Percentiles rank a stretch among this genome's conserved stretches.
Evolutionary conservation across 2,329 filamentous ascomycete species (phyloP).

Genomic region (Diaporthe vexans): DNA sequence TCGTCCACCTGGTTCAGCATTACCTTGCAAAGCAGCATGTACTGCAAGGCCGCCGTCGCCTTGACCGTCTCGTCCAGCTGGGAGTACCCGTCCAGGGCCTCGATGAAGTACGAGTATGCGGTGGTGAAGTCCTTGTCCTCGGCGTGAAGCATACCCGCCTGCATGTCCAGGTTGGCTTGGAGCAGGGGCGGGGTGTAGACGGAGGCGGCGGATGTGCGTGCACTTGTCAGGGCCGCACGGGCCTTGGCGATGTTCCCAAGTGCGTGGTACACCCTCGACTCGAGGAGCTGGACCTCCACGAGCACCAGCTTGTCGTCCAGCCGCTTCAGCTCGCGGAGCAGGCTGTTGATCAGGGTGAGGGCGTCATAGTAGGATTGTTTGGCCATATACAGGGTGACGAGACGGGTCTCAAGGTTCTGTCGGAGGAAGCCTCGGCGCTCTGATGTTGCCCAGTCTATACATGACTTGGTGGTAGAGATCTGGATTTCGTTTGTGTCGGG

Average conservation of each 20-base stretch:
- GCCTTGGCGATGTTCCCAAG: constrained; percentile 97
- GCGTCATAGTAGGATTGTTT: constrained; percentile 99
- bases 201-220: constrained; percentile 93
- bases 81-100: constrained; percentile 97
- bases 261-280: constrained; percentile 97
- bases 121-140: constrained; percentile 99
- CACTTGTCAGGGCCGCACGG: constrained; percentile 92
- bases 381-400: constrained; percentile 94
- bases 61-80: constrained; percentile 88
- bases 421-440: constrained; percentile 96
- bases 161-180: constrained; percentile 98
- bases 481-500: constrained; percentile 96
- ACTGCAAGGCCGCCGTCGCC: constrained; percentile 97
- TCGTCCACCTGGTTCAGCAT: constrained; percentile 99
- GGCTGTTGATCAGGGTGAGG: constrained; percentile 94
- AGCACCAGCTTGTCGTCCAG: constrained; percentile 98
- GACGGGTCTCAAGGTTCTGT: constrained; percentile 96
- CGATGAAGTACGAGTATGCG: constrained; percentile 98
- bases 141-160: constrained; percentile 98
- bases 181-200: constrained; percentile 97
- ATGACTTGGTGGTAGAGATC: constrained; percentile 96
- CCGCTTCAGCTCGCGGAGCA: constrained; percentile 96
- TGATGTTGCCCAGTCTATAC: constrained; percentile 98
- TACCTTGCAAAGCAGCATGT: constrained; percentile 99
- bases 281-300: constrained; percentile 96